Evolutionary conservation across 2,329 filamentous ascomycete species (phyloP).

Genomic region (Metarhizium robertsii): DNA sequence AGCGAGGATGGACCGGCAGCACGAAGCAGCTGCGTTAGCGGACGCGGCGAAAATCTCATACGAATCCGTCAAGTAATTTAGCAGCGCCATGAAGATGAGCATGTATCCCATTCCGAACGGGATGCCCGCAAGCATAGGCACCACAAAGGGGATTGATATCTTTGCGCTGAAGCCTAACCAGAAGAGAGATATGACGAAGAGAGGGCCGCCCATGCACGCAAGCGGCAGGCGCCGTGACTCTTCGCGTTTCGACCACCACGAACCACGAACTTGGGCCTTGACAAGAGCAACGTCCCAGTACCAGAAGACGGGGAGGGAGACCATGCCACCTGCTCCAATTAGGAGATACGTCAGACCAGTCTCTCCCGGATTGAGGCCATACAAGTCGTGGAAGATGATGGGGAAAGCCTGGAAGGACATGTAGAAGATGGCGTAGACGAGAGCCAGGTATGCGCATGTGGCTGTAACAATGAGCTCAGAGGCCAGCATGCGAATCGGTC

Average conservation of each 20-base stretch:
- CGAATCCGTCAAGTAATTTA: conserved; percentile 59
- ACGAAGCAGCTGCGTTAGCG: conserved; percentile 78
- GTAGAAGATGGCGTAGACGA: conserved; percentile 58
- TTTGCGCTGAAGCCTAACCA: conserved; percentile 55
- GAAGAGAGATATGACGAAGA: conserved; percentile 48
- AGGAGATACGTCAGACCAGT: conserved; percentile 61
- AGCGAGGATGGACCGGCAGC: conserved; percentile 85
- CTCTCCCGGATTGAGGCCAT: conserved; percentile 53
- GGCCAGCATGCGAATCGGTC: conserved; percentile 62
- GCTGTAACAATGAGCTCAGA: conserved; percentile 66
- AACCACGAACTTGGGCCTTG: conserved; percentile 37
- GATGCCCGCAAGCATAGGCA: conserved; percentile 50
- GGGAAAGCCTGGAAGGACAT: conserved; percentile 73
- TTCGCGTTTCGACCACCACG: conserved; percentile 51
- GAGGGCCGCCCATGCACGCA: conserved; percentile 61
- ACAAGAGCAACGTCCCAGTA: conserved; percentile 54
- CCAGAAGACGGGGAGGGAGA: conserved; percentile 53
- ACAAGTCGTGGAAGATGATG: conserved; percentile 55
- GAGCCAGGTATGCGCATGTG: conserved; percentile 59
- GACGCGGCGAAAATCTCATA: conserved; percentile 60
- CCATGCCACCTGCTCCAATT: conserved; percentile 52
- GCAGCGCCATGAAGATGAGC: conserved; percentile 53
- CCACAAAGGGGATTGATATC: conserved; percentile 37
- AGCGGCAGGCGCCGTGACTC: conserved; percentile 63
- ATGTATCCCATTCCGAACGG: conserved; percentile 53